These are phyloP conservation scores for Penicillium egyptiacum DNA, from an alignment of 495 filamentous ascomycete genomes.

Conservation along the genomic window DNA sequence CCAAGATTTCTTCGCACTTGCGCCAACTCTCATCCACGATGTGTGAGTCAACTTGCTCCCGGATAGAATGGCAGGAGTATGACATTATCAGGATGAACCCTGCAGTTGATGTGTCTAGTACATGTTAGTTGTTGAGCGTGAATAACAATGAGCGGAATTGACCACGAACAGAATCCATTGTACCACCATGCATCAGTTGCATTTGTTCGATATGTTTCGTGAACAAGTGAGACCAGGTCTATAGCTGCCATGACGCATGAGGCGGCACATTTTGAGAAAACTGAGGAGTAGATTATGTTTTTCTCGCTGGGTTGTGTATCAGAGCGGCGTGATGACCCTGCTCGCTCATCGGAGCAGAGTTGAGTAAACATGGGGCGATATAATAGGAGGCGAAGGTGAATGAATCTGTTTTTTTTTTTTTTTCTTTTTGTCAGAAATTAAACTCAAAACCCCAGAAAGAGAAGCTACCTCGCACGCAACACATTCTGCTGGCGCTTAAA, in stretches of 20 bases:
- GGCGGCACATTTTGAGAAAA: slow-evolving; percentile 37
- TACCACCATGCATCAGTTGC: slow-evolving; percentile 50
- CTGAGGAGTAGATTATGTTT: slow-evolving; percentile 38
- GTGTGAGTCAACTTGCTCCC: slow-evolving; percentile 20
- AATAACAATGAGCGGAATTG: not conserved
- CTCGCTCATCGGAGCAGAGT: slow-evolving; percentile 38
- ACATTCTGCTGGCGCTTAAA: slow-evolving; percentile 44
- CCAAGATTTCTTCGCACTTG: slow-evolving; percentile 32
- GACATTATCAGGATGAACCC: slow-evolving; percentile 45
- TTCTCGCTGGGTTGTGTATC: slow-evolving; percentile 12
- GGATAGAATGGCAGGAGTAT: slow-evolving; percentile 29
- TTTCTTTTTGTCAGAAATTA: slow-evolving; percentile 1
- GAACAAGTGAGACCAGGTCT: slow-evolving; percentile 40
- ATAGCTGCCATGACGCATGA: slow-evolving; percentile 42
- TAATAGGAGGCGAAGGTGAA: slow-evolving; percentile 45
- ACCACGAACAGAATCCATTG: slow-evolving; percentile 44
- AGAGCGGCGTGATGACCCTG: slow-evolving; percentile 12
- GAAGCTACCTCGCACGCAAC: slow-evolving; percentile 37
- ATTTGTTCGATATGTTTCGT: slow-evolving; percentile 39
- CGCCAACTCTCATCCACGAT: slow-evolving; percentile 29
- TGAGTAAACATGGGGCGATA: slow-evolving; percentile 50
- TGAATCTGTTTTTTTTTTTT: slow-evolving; percentile 31
- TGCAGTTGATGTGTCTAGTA: slow-evolving; percentile 43
- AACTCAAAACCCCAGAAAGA: not conserved
- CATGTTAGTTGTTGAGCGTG: not conserved